Evolutionary conservation across 192 early-diverging fungal genomes (phyloP), one percentile per base, ranked within the genome.

Genomic region (Pilobolus umbonatus): DNA sequence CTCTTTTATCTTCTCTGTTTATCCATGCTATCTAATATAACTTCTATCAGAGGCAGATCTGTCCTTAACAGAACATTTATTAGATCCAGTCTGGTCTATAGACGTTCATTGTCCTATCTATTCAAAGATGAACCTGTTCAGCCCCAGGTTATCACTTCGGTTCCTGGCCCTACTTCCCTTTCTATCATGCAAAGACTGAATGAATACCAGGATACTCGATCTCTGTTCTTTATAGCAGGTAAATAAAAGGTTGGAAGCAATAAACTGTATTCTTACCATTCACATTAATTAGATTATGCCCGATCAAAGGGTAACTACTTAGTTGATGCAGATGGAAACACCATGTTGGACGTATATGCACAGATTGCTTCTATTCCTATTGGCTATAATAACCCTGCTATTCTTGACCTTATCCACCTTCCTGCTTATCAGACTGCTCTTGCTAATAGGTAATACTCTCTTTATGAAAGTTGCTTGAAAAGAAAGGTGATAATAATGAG

Each of bases 221-320:
- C 87, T 2, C 77, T 82, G 1, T 64, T 78, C 9, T 85, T 87
- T 65, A 77, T 79, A 24, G 83, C 75, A 46, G 67, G 72, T 74
- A 55, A 56, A 5, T n/a, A 12, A 51, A 3, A 24, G 8, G 31
- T 44, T 11, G 22, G 5, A 10, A 2, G 17, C 9, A n/a, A 19
- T 28, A 9, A 61, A 11, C 0, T 29, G 2, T 29, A 19, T 6
- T 28, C 14, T 38, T 63, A 44, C 24, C 9, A 19, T 30, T 42
- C 17, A 30, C 14, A n/a, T 32, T 38, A 8, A 17, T 39, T 58
- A 80, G 87, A 89, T 71, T 77, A 80, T 57, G 57, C 40, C 40
- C 83, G 83, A 59, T 85, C 84, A 11, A 72, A 76, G 19, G 87
- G 87, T 55, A 89, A 89, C 67, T 89, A 85, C 64, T 81, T 89